Base-by-base conservation (phyloP, 441 rosid genomes). In the Adansonia grandidieri region DNA sequence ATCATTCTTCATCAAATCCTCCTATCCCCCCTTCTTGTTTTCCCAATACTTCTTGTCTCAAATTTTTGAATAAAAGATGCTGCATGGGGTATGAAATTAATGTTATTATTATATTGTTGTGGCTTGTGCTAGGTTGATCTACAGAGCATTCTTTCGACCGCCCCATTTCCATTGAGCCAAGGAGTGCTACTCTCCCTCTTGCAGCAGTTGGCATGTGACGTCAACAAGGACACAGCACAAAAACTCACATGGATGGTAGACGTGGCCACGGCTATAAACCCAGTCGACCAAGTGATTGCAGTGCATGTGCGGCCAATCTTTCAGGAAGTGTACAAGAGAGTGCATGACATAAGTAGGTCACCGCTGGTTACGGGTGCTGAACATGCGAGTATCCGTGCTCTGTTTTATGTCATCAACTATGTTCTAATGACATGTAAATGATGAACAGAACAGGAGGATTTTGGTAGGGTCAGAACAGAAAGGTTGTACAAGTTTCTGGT, bases 181-280 rank as follows among this genome's bases (percentile, higher is more conserved):
- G 92, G 96, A 54, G 91, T 91, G 32, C 85, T 91, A n/a, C 89
- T 90, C 14, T 86, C 91, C 3, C 88, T 91, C n/a, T 81, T 91
- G 78, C 95, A 89, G 84, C 95, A 91, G 79, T 81, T 91, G 75
- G 87, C 92, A 5, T 88, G 88, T 14, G 92, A 89, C 81, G 76
- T 90, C 45, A 81, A 74, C 87, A 87, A 82, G 44, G 93, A 91
- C 57, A 82, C 82, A 1, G 40, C 90, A 28, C 81, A 66, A 48
- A 91, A 88, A 84, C 87, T 88, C 1, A 71, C 79, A 19, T 91
- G 95, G 92, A 85, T 88, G 89, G 88, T 88, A 0, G 90, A 86
- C 28, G 88, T 91, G 58, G 88, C 88, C 9, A 75, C 86, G 0
- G 88, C 92, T 50, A 86, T 91, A 60, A 85, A 88, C 84, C 91